Evolutionary conservation across 805 yeast species (phyloP).

Genomic region (Zygoascus ofunaensis): DNA sequence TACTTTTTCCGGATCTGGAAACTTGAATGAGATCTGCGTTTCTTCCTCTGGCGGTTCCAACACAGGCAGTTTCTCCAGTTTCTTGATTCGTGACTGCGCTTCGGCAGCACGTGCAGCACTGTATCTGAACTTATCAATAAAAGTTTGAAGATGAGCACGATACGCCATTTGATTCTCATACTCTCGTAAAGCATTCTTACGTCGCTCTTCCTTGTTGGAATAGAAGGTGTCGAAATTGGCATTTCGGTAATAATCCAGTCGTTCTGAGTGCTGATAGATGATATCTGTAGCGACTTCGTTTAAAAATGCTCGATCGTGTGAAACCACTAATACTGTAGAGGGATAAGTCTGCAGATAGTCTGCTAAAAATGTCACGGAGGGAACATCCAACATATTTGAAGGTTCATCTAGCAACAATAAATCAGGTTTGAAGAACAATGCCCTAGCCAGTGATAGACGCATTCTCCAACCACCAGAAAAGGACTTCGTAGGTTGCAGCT

Average conservation of each 20-base stretch:
- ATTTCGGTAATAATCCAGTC: conserved; percentile 87
- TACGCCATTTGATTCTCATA: conserved; percentile 96
- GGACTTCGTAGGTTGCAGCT: conserved; percentile 70
- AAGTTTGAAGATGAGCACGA: conserved; percentile 85
- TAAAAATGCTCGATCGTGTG: conserved; percentile 94
- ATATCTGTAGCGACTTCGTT: conserved; percentile 98
- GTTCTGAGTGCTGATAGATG: conserved; percentile 93
- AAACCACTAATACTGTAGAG: conserved; percentile 87
- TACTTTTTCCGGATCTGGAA: conserved; percentile 89
- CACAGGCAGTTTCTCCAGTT: conserved; percentile 86
- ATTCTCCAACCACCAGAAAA: conserved; percentile 99
- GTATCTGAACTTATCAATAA: conserved; percentile 92
- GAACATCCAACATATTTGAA: conserved; percentile 99
- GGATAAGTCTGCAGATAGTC: conserved; percentile 84
- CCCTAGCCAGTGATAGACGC: conserved; percentile 97
- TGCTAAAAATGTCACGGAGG: conserved; percentile 89
- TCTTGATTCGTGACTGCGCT: conserved; percentile 96
- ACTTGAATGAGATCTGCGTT: conserved; percentile 69
- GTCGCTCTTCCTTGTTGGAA: conserved; percentile 88
- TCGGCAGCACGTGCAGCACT: conserved; percentile 97
- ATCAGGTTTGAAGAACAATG: conserved; percentile 95
- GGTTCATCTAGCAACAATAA: conserved; percentile 93
- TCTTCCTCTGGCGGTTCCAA: conserved; percentile 94
- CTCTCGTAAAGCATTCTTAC: conserved; percentile 86
- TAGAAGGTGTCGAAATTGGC: conserved; percentile 90